These are phyloP conservation scores for Wickerhamiella musiphila DNA, from an alignment of 805 yeast species.

Conservation along the genomic window DNA sequence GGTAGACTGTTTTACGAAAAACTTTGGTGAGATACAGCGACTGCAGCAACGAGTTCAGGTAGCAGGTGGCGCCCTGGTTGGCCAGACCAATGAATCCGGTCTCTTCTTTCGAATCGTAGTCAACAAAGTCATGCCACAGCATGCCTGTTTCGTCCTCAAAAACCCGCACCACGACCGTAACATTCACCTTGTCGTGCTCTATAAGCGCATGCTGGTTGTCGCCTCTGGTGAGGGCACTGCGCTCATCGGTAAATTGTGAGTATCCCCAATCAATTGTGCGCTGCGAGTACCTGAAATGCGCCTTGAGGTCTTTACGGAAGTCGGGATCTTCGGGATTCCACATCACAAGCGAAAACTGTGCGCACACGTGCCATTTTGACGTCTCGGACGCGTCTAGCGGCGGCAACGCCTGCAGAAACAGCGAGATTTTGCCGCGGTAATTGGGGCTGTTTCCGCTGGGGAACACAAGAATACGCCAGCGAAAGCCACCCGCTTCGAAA, in stretches of 20 bases:
- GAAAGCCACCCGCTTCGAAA: constrained; percentile 18
- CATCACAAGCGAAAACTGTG: constrained; percentile 69
- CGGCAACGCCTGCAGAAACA: constrained; percentile 60
- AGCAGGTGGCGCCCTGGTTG: constrained; percentile 98
- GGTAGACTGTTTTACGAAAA: constrained; percentile 73
- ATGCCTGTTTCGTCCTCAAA: constrained; percentile 87
- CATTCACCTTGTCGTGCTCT: constrained; percentile 40
- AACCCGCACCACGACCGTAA: constrained; percentile 61
- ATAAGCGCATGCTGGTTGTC: constrained; percentile 24
- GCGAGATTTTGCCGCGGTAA: constrained; percentile 31
- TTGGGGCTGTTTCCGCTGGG: constrained; percentile 55
- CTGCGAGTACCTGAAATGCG: constrained; percentile 62
- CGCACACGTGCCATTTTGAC: constrained; percentile 33
- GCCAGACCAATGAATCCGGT: constrained; percentile 87
- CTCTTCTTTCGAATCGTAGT: constrained; percentile 61
- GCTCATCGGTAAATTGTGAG: constrained; percentile 48
- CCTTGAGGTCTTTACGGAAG: constrained; percentile 39
- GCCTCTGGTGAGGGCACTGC: constrained; percentile 24
- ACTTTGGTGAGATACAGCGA: constrained; percentile 71
- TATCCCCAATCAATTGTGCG: constrained; percentile 94
- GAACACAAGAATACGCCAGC: constrained; percentile 45
- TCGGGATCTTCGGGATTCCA: constrained; percentile 66
- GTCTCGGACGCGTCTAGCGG: constrained; percentile 1
- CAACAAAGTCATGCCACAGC: constrained; percentile 73
- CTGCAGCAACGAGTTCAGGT: constrained; percentile 79